phyloP scores from a whole-genome alignment of 2,329 filamentous ascomycete genomes.

The Neoascochyta sp. region DNA sequence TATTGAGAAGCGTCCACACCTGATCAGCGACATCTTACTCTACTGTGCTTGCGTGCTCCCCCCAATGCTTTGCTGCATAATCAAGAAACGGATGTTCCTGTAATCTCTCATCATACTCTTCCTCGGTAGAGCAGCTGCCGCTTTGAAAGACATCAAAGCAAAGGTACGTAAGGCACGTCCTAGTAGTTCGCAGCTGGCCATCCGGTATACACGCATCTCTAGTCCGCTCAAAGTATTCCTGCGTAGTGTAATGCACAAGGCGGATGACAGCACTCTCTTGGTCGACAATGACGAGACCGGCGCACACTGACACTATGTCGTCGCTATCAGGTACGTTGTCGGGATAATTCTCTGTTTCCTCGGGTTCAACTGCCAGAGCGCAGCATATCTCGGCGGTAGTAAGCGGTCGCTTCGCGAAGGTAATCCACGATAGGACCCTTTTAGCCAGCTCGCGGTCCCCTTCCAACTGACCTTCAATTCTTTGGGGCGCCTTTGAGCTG shows the following conservation, averaged over 20 bases:
- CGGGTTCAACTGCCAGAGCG: slow-evolving; percentile 12
- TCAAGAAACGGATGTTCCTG: slow-evolving; percentile 16
- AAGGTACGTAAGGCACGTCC: slow-evolving; percentile 29
- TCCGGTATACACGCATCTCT: slow-evolving; percentile 18
- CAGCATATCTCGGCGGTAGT: slow-evolving; percentile 10
- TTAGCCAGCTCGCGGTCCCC: slow-evolving; percentile 39
- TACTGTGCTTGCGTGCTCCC: slow-evolving; percentile 14
- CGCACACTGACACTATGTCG: slow-evolving; percentile 17
- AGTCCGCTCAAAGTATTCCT: slow-evolving; percentile 28
- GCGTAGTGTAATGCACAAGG: slow-evolving; percentile 29
- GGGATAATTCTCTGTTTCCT: slow-evolving; percentile 3
- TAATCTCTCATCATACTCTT: slow-evolving; percentile 14
- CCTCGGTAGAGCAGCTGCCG: slow-evolving; percentile 10
- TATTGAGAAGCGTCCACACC: slow-evolving; percentile 7
- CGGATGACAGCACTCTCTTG: slow-evolving; percentile 22
- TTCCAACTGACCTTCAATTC: slow-evolving; percentile 41
- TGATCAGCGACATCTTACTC: slow-evolving; percentile 6
- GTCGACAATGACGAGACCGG: slow-evolving; percentile 33
- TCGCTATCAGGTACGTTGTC: slow-evolving; percentile 13
- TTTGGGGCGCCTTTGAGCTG: too few species aligned
- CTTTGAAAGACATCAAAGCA: slow-evolving; percentile 20
- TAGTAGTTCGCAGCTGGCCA: slow-evolving; percentile 17
- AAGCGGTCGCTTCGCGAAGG: slow-evolving; percentile 10
- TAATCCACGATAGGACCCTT: slow-evolving; percentile 14
- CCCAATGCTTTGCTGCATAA: slow-evolving; percentile 29